Evolutionary conservation across 1,284 basidiomycete species (phyloP).

Genomic region (Microbotryomycetes sp.): DNA sequence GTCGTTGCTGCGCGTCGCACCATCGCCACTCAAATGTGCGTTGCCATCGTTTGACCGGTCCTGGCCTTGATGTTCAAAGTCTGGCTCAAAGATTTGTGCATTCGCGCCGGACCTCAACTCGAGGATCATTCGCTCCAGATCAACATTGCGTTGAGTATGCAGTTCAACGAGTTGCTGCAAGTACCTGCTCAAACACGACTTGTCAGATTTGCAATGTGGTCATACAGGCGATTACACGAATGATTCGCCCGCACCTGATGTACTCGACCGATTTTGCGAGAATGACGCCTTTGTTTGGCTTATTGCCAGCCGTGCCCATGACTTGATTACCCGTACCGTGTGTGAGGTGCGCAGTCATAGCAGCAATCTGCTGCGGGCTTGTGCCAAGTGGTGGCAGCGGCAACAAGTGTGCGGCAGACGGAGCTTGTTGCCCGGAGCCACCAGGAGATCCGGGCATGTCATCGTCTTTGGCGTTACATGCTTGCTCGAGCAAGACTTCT

Average conservation of each 20-base stretch:
- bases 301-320: constrained; percentile 43
- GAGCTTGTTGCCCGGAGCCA: background rate
- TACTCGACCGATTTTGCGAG: constrained; percentile 80
- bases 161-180: constrained; percentile 72
- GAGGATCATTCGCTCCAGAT: constrained; percentile 51
- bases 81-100: background rate
- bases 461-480: background rate
- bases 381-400: background rate
- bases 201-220: background rate
- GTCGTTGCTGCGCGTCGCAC: background rate
- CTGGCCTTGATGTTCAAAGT: background rate
- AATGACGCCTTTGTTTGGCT: constrained; percentile 87
- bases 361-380: constrained; percentile 2
- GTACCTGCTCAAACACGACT: constrained; percentile 46
- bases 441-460: background rate
- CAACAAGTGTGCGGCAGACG: background rate
- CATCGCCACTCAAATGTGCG: background rate
- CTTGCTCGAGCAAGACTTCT: constrained; percentile 46
- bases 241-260: constrained; percentile 51
- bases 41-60: background rate
- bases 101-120: background rate
- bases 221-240: constrained; percentile 2
- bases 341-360: background rate
- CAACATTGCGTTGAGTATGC: constrained; percentile 64
- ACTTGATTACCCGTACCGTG: background rate